A percentile compares a stretch with the other conserved stretches of the same genome.
Evolutionary conservation across 2,329 filamentous ascomycete species (phyloP).

Genomic region (Lachnellula suecica): DNA sequence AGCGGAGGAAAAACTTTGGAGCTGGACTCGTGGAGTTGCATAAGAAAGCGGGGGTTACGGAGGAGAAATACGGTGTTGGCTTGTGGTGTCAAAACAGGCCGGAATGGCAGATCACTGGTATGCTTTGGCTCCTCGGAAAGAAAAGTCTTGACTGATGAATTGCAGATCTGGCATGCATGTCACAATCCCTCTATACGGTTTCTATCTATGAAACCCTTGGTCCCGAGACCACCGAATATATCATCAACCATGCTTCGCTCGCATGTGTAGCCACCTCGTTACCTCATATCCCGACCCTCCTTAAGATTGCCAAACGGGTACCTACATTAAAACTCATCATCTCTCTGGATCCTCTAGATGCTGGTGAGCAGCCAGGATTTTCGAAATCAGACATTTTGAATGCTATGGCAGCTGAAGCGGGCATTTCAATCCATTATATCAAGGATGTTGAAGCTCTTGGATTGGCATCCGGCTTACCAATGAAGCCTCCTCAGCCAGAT

Average conservation of each 20-base stretch:
- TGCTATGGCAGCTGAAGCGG: conserved; percentile 69
- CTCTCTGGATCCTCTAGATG: conserved; percentile 78
- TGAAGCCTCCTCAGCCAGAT: conserved; percentile 69
- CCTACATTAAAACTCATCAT: conserved; percentile 86
- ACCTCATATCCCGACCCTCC: conserved; percentile 75
- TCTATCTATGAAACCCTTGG: conserved; percentile 96
- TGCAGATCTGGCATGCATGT: conserved; percentile 79
- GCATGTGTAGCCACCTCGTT: conserved; percentile 75
- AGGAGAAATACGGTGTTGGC: conserved; percentile 70
- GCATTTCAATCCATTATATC: conserved; percentile 78
- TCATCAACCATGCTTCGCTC: conserved; percentile 86
- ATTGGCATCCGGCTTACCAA: conserved; percentile 64
- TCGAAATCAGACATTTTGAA: conserved; percentile 80
- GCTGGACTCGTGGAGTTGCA: conserved; percentile 83
- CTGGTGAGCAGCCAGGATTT: conserved; percentile 72
- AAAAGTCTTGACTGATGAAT: conserved; percentile 9
- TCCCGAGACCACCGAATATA: conserved; percentile 88
- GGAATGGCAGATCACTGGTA: conserved; percentile 83
- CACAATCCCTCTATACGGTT: conserved; percentile 84
- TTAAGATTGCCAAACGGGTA: conserved; percentile 75
- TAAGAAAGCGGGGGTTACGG: conserved; percentile 65
- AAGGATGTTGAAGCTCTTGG: conserved; percentile 80
- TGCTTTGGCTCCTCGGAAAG: conserved; percentile 20
- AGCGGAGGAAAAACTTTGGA: conserved; percentile 80
- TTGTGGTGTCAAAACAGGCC: conserved; percentile 86